Percentiles rank a stretch among this genome's conserved stretches.
Conservation (phyloP, 208 protist species). For the Trypanosoma conorhini region DNA sequence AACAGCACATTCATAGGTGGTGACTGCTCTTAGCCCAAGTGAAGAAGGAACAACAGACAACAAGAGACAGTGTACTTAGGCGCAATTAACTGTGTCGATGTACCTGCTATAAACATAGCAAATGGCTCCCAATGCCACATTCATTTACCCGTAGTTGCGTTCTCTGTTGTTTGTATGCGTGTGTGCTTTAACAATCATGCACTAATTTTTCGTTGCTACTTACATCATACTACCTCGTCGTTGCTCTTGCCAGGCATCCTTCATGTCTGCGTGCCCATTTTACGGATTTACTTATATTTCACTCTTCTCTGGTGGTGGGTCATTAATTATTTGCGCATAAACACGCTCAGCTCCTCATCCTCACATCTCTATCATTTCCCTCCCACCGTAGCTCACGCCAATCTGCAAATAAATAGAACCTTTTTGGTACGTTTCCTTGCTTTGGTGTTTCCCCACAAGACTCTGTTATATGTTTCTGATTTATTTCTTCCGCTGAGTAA, state of each 20-base stretch:
- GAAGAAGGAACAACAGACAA: too few species aligned
- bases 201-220: background rate
- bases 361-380: slow-evolving; percentile 19
- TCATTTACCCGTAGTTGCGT: too few species aligned
- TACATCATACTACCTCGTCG: background rate
- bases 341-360: background rate
- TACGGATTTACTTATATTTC: background rate
- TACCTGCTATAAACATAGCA: too few species aligned
- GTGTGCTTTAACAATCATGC: background rate
- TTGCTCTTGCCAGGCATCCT: background rate
- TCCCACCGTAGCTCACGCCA: background rate
- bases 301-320: background rate
- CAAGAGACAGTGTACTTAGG: too few species aligned
- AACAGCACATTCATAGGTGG: background rate
- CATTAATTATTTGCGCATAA: background rate
- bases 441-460: too few species aligned
- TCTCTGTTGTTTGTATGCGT: slow-evolving; percentile 4
- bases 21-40: too few species aligned
- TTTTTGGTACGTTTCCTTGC: too few species aligned
- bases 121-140: too few species aligned
- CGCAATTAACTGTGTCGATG: too few species aligned
- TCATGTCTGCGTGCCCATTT: background rate
- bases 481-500: too few species aligned
- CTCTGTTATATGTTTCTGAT: too few species aligned
- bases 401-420: too few species aligned